Evolutionary conservation across 2,329 filamentous ascomycete species (phyloP), one percentile per base, ranked within the genome.

Genomic region (Penicillium thymicola): DNA sequence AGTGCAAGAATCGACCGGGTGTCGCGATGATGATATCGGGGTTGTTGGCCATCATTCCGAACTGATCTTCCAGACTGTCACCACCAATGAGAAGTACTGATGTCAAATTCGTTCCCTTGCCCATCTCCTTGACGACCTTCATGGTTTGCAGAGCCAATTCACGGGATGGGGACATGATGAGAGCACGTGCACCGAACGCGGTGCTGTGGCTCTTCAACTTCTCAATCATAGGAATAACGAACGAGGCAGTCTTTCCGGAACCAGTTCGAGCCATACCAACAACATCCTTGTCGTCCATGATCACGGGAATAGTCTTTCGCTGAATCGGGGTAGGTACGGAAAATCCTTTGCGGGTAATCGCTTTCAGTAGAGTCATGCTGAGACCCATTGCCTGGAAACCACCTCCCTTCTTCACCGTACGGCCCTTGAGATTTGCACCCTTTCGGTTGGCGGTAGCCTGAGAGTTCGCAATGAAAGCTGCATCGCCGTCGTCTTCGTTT

Each of bases 251-350:
- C 80, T 99, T 99, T 78, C 94, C 94, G 21, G 92, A 97, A 72
- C 94, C 94, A n/a, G 95, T 99, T 64, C 95, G 84, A 8, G 94
- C 94, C 94, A 99, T 99, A 64, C 92, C 95, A 25, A 99, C 93
- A n/a, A 97, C 90, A 81, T 99, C 94, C 76, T 92, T 90, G 52
- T 89, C 85, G 59, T 95, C 89, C 65, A 97, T 81, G 54, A 99
- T 86, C 54, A 97, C 80, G 4, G 94, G 95, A 46, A 99, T 96
- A 2, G 94, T 90, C 76, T 97, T 97, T 65, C 94, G 86, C 78
- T 99, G 94, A 74, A 99, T 99, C 0, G 94, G 94, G 0, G 94
- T 99, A 4, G 95, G 95, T 3, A 97, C 90, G 0, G 89, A 91
- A 76, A 97, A 99, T 16, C 94, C 95, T 77, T 97, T 99, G 66